Percentiles rank a stretch among this genome's conserved stretches.
Evolutionary conservation across 805 yeast genomes (phyloP).

Genomic region (Spencermartinsiella europaea): DNA sequence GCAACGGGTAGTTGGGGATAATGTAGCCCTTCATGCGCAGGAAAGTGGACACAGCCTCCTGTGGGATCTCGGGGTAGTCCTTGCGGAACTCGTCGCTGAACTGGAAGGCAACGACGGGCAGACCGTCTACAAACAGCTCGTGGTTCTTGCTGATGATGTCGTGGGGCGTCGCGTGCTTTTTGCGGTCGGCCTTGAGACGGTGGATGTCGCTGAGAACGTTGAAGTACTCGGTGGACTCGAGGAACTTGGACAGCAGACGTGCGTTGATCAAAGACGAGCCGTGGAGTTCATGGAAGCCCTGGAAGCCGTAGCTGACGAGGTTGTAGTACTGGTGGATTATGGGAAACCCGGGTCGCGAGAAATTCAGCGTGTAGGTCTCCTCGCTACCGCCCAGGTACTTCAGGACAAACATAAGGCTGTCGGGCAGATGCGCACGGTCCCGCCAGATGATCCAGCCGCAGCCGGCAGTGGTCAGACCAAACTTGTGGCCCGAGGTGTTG

Average conservation of each 20-base stretch:
- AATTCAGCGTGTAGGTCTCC: slow-evolving; percentile 80
- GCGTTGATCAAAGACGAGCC: slow-evolving; percentile 65
- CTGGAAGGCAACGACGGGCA: slow-evolving; percentile 87
- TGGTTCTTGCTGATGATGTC: slow-evolving; percentile 14
- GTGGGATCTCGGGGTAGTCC: slow-evolving; percentile 76
- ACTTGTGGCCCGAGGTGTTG: slow-evolving; percentile 90
- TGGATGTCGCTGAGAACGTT: slow-evolving; percentile 77
- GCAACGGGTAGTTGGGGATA: slow-evolving; percentile 83
- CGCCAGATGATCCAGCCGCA: slow-evolving; percentile 91
- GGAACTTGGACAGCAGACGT: slow-evolving; percentile 52
- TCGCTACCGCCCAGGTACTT: slow-evolving; percentile 85
- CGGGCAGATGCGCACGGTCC: slow-evolving; percentile 57
- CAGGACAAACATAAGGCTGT: slow-evolving; percentile 67
- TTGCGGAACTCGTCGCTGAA: slow-evolving; percentile 53
- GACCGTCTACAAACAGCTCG: slow-evolving; percentile 58
- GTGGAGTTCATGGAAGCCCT: slow-evolving; percentile 66
- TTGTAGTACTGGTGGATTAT: slow-evolving; percentile 84
- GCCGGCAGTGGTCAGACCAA: slow-evolving; percentile 87
- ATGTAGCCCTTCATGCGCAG: slow-evolving; percentile 81
- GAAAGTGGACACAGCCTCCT: slow-evolving; percentile 63
- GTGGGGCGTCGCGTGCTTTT: slow-evolving; percentile 14
- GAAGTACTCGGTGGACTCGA: slow-evolving; percentile 61
- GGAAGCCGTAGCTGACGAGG: slow-evolving; percentile 61
- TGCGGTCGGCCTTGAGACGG: slow-evolving; percentile 32
- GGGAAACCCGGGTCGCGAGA: slow-evolving; percentile 90